A percentile compares a stretch with the other conserved stretches of the same genome.
Conservation (phyloP, 768 basidiomycete genomes). For the Mycena kentingensis region DNA sequence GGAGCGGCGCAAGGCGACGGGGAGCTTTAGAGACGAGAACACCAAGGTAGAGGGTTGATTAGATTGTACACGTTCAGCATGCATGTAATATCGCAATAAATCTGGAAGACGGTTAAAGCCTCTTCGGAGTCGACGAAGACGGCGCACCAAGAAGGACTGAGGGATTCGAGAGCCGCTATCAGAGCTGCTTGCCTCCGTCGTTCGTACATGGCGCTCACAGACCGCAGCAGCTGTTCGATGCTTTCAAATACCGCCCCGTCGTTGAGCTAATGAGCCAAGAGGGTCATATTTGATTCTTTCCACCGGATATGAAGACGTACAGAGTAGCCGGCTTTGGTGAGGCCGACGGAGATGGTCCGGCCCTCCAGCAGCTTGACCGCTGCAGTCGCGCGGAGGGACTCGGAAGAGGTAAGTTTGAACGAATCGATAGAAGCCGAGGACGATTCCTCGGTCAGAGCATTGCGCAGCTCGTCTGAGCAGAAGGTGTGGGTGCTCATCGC, state of each 20-base stretch:
- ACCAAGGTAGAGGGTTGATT: constrained; percentile 13
- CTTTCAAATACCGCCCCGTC: constrained; percentile 49
- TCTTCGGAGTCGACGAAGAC: neutral
- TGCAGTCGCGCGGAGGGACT: constrained; percentile 52
- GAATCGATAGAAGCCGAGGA: constrained; percentile 55
- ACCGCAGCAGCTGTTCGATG: constrained; percentile 57
- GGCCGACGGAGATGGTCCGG: constrained; percentile 42
- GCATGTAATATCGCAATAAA: constrained; percentile 9
- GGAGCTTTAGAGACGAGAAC: constrained; percentile 32
- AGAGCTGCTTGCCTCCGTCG: constrained; percentile 48
- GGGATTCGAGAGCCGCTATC: constrained; percentile 48
- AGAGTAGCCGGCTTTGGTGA: constrained; percentile 59
- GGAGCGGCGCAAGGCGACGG: constrained; percentile 39
- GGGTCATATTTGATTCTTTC: neutral
- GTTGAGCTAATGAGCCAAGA: constrained; percentile 14
- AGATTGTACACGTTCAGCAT: neutral
- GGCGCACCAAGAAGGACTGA: constrained; percentile 12
- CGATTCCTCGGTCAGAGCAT: constrained; percentile 58
- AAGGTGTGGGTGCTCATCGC: constrained; percentile 32
- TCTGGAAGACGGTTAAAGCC: neutral
- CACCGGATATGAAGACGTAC: constrained; percentile 35
- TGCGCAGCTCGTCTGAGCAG: constrained; percentile 51
- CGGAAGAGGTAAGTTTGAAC: constrained; percentile 44
- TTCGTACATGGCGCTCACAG: constrained; percentile 56
- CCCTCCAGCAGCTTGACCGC: constrained; percentile 61